Conservation (phyloP, 129 eudicot genomes). For the Artemisia argyi region DNA sequence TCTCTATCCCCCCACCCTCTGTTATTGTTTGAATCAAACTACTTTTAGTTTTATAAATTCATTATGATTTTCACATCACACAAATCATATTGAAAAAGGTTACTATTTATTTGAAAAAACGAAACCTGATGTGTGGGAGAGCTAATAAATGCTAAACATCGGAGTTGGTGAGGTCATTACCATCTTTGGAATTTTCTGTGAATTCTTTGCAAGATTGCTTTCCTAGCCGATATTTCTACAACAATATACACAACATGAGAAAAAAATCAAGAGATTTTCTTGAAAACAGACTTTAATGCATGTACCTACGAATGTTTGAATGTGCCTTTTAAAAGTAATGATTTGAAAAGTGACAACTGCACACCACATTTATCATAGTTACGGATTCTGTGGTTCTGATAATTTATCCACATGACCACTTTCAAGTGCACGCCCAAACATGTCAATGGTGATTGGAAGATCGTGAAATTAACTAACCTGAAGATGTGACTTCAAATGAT, state of each 20-base stretch:
- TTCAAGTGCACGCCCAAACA: neutral
- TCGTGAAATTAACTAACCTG: constrained; percentile 49
- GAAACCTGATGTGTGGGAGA: neutral
- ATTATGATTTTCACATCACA: no score
- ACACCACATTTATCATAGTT: neutral
- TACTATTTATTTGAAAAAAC: no score
- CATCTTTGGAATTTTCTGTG: constrained; percentile 81
- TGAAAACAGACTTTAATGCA: neutral
- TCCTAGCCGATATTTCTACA: constrained; percentile 83
- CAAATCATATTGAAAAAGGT: no score
- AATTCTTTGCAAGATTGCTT: constrained; percentile 81
- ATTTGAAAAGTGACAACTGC: neutral
- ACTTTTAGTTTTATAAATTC: no score
- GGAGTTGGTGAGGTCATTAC: constrained; percentile 32
- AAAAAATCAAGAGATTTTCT: neutral
- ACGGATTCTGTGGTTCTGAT: no score
- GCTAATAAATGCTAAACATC: neutral
- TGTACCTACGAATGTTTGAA: no score
- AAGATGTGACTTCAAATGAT: constrained; percentile 90
- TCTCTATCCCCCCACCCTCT: no score
- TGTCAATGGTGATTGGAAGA: neutral
- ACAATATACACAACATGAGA: constrained; percentile 9
- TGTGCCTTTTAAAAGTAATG: no score
- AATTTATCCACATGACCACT: neutral
- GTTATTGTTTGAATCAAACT: no score